A percentile compares a stretch with the other conserved stretches of the same genome.
Conservation (phyloP, 495 filamentous ascomycete species). For the Aspergillus olivimuriae region DNA sequence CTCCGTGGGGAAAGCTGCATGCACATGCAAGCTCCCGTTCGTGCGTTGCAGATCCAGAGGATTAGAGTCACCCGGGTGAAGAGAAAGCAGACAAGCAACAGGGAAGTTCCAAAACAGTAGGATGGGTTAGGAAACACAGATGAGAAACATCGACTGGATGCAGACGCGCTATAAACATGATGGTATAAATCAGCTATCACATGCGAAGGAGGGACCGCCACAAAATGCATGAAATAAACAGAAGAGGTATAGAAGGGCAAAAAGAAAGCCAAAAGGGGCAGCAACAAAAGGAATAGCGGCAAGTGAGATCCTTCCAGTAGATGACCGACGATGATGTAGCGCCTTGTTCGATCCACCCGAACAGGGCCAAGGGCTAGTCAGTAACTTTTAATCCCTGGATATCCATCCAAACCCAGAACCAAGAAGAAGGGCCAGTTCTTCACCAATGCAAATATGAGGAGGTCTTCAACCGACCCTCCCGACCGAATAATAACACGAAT, state of each 20-base stretch:
- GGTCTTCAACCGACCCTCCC: background rate
- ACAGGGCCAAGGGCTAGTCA: background rate
- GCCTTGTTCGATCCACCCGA: no score
- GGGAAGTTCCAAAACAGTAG: no score
- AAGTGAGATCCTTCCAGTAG: background rate
- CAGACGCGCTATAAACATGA: background rate
- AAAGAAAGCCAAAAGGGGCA: background rate
- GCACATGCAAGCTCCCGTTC: no score
- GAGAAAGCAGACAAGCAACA: no score
- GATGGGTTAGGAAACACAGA: no score
- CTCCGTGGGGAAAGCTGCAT: no score
- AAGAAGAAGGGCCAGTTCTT: background rate
- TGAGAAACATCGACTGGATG: background rate
- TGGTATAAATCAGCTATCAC: conserved; percentile 1
- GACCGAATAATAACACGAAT: background rate
- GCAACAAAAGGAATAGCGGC: no score
- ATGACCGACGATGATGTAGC: background rate
- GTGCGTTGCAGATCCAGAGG: no score
- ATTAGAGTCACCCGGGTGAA: no score
- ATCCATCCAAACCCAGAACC: background rate
- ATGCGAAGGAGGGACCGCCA: background rate
- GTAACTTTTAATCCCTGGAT: background rate
- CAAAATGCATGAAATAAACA: background rate
- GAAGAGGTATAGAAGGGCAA: background rate
- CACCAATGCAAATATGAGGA: background rate